Conservation (phyloP, 345 rosid genomes). For the Gossypium sturtianum region DNA sequence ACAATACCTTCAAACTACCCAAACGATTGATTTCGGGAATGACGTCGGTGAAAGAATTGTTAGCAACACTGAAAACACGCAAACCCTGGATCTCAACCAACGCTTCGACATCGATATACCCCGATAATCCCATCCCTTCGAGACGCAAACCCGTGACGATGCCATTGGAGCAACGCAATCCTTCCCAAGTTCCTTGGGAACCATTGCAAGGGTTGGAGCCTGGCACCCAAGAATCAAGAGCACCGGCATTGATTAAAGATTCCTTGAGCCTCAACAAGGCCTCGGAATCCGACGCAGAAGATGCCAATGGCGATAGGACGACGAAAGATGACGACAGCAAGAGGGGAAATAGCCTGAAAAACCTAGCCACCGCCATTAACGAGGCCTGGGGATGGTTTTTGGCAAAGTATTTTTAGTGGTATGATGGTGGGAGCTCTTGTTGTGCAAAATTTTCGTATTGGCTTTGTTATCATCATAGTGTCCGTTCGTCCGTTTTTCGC, state of each 20-base stretch:
- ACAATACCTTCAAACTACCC: constrained; percentile 40
- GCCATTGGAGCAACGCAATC: constrained; percentile 45
- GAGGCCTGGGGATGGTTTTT: constrained; percentile 14
- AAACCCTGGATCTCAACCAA: constrained; percentile 35
- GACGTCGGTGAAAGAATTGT: constrained; percentile 56
- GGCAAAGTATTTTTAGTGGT: constrained; percentile 6
- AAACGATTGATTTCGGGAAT: constrained; percentile 60
- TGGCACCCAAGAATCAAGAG: constrained; percentile 61
- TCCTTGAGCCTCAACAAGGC: constrained; percentile 53
- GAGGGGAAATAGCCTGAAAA: constrained; percentile 36
- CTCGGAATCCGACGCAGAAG: constrained; percentile 41
- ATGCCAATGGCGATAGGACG: constrained; percentile 6
- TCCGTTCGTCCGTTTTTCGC: neutral
- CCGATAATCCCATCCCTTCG: constrained; percentile 57
- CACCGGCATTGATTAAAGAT: constrained; percentile 38
- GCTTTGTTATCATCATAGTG: neutral
- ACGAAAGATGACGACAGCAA: constrained; percentile 22
- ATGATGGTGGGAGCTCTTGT: constrained; percentile 14
- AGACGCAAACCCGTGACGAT: constrained; percentile 49
- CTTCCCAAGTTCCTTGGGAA: constrained; percentile 34
- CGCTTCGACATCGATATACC: constrained; percentile 52
- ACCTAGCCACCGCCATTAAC: constrained; percentile 63
- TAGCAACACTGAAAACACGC: constrained; percentile 49
- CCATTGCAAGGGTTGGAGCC: constrained; percentile 45
- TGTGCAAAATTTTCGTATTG: constrained; percentile 24